Evolutionary conservation across 2,329 filamentous ascomycete genomes (phyloP), one percentile per base, ranked within the genome.

Genomic region (Ceratocystis albifundus): DNA sequence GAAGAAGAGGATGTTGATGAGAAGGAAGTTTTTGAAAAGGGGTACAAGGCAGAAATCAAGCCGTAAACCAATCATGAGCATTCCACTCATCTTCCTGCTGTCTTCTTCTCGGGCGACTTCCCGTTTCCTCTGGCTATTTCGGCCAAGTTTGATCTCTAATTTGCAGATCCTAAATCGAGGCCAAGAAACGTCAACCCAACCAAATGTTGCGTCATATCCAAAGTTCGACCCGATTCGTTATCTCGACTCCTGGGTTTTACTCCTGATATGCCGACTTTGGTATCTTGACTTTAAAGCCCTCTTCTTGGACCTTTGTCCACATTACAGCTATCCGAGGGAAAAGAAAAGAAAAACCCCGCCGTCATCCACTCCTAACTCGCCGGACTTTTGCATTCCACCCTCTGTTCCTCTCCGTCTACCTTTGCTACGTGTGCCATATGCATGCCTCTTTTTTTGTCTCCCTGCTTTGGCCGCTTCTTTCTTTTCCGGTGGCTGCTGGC

Each of bases 1-100:
- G 62, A 68, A 7, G 61, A 68, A 7, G 68, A 57, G 10, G 30
- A 63, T 12, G 53, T 48, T 30, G 45, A 45, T 41, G 53, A 64
- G n/a, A 28, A 65, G 1, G 48, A 30, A 25, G 46, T 41, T 10
- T 55, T 36, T 17, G 59, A 55, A 25, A 44, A 45, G 17, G 25
- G 12, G 3, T 22, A 36, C n/a, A 20, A 32, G 44, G 1, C 53
- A 10, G 53, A 25, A 3, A 44, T 32, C 55, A 41, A 32, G n/a
- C 25, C 44, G 55, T 62, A 66, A 50, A 41, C n/a, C 30, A 36
- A 41, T 7, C 30, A 44, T 57, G 20, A 17, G n/a, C 20, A 20
- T 53, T 10, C 12, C 17, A 48, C 46, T 64, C 22, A 32, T 36
- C 46, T 64, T 41, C 4, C 36, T 2, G 10, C 28, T 15, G 28